Evolutionary conservation across 2,329 filamentous ascomycete species (phyloP).

Genomic region (Metarhizium humberi): DNA sequence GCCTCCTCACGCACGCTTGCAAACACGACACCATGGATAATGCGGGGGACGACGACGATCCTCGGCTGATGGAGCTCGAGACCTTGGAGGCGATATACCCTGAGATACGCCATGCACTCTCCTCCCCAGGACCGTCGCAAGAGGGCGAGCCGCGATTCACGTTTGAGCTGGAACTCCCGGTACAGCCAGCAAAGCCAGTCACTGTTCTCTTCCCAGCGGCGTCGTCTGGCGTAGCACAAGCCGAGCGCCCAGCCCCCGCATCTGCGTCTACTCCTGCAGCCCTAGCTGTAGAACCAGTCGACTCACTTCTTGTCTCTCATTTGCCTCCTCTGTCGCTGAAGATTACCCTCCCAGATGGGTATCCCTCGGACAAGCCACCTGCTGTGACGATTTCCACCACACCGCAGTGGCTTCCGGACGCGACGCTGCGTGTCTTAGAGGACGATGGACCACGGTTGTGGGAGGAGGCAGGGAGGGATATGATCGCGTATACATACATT

Average conservation of each 20-base stretch:
- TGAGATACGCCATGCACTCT: constrained; percentile 39
- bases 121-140: constrained; percentile 7
- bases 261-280: background rate
- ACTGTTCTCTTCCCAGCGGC: constrained; percentile 48
- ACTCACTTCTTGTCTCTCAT: constrained; percentile 44
- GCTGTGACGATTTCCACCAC: constrained; percentile 39
- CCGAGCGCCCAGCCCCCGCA: background rate
- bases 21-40: constrained; percentile 24
- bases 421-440: constrained; percentile 40
- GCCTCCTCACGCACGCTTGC: background rate
- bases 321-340: constrained; percentile 47
- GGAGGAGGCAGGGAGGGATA: constrained; percentile 52
- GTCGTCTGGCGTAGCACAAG: constrained; percentile 11
- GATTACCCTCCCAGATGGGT: constrained; percentile 46
- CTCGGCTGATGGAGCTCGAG: constrained; percentile 49
- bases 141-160: constrained; percentile 21
- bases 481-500: constrained; percentile 53
- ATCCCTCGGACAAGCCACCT: constrained; percentile 46
- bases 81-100: constrained; percentile 57
- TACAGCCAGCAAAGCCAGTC: constrained; percentile 44
- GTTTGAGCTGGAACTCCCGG: constrained; percentile 48
- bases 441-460: constrained; percentile 43
- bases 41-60: constrained; percentile 42
- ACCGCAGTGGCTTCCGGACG: constrained; percentile 46
- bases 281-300: constrained; percentile 14